Conservation (phyloP, 2,329 filamentous ascomycete species). For the Alternaria gansuensis region DNA sequence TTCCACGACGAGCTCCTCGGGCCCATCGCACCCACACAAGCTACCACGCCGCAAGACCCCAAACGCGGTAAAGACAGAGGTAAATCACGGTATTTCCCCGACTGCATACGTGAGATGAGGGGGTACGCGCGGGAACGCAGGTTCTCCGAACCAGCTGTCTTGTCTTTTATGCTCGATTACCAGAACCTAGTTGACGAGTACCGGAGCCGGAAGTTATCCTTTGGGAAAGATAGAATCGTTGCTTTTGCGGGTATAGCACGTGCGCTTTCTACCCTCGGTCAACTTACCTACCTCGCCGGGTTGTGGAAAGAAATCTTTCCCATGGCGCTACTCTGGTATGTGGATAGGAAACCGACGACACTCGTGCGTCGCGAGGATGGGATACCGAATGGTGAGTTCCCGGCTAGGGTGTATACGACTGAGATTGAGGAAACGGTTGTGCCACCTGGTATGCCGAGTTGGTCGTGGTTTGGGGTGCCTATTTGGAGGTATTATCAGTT, state of each 20-base stretch:
- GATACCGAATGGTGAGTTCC: background rate
- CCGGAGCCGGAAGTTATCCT: background rate
- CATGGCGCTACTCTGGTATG: constrained; percentile 16
- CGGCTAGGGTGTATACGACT: background rate
- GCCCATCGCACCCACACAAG: background rate
- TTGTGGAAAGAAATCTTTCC: constrained; percentile 14
- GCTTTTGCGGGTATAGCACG: constrained; percentile 23
- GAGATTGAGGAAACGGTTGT: background rate
- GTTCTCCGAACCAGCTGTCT: background rate
- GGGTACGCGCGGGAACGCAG: background rate
- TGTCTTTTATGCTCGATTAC: background rate
- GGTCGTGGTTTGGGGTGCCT: background rate
- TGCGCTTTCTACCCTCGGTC: background rate
- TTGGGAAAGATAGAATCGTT: constrained; percentile 17
- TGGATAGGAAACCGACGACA: constrained; percentile 1
- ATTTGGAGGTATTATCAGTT: background rate
- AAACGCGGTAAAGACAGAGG: background rate
- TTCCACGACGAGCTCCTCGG: constrained; percentile 26
- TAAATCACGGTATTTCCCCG: constrained; percentile 20
- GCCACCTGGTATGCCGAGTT: background rate
- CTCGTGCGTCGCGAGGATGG: background rate
- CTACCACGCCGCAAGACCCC: background rate
- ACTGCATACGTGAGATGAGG: background rate
- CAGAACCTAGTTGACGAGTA: constrained; percentile 18
- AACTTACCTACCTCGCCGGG: constrained; percentile 22